Percentiles rank a stretch among this genome's conserved stretches.
phyloP scores from a whole-genome alignment of 2,329 filamentous ascomycete genomes.

The Colletotrichum ledebouriae region DNA sequence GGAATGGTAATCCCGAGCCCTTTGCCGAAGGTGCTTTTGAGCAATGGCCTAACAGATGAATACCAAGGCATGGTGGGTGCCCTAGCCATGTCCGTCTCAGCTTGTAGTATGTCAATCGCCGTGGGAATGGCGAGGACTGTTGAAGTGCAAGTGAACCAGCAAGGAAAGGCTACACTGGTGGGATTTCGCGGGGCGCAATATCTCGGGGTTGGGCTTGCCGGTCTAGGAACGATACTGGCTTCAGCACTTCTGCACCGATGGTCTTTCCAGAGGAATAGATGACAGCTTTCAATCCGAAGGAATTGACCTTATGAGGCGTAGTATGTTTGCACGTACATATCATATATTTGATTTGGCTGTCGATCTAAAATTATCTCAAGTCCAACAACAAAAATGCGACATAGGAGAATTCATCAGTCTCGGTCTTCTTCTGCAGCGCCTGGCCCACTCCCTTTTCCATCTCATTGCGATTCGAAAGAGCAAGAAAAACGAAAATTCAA shows the following conservation, averaged over 20 bases:
- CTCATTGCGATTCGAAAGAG: background rate
- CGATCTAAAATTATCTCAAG: background rate
- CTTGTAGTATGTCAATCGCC: conserved; percentile 75
- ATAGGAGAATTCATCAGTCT: background rate
- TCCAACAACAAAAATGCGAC: background rate
- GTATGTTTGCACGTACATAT: too few relatives aligned
- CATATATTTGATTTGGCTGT: background rate
- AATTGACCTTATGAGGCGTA: background rate
- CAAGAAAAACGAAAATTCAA: too few relatives aligned
- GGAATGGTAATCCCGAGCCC: conserved; percentile 77
- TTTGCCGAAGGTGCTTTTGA: conserved; percentile 70
- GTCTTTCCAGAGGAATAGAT: background rate
- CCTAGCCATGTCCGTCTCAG: conserved; percentile 74
- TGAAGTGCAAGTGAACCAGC: conserved; percentile 57
- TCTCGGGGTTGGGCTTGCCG: conserved; percentile 55
- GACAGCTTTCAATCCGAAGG: background rate
- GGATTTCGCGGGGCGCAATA: conserved; percentile 56
- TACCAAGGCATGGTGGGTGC: conserved; percentile 62
- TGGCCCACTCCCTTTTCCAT: background rate
- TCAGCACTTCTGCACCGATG: background rate
- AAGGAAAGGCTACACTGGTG: conserved; percentile 46
- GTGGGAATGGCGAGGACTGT: conserved; percentile 76
- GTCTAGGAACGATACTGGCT: conserved; percentile 6
- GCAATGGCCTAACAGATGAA: conserved; percentile 60
- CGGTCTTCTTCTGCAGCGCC: background rate